Percentiles rank a stretch among this genome's conserved stretches.
Conservation (phyloP, 768 basidiomycete genomes). For the Pisolithus orientalis region DNA sequence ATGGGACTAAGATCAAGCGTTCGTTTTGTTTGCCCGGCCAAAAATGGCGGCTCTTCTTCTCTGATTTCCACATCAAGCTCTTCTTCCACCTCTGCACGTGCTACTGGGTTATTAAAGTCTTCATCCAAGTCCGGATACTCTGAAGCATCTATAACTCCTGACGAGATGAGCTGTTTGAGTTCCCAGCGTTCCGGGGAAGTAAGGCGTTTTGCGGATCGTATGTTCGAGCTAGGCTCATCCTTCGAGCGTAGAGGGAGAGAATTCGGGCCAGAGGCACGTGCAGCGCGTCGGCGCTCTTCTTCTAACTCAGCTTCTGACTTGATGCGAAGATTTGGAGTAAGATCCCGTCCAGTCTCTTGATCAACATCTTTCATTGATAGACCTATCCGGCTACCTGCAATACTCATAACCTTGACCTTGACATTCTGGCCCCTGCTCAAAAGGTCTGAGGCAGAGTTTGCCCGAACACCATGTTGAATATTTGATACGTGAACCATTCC, state of each 20-base stretch:
- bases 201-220: conserved; percentile 80
- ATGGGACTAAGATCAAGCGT: conserved; percentile 95
- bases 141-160: conserved; percentile 84
- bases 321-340: conserved; percentile 92
- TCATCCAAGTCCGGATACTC: conserved; percentile 94
- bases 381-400: conserved; percentile 73
- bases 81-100: conserved; percentile 86
- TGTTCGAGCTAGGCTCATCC: conserved; percentile 44
- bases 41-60: conserved; percentile 94
- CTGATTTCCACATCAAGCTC: conserved; percentile 96
- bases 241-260: conserved; percentile 68
- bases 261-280: conserved; percentile 77
- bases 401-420: conserved; percentile 95
- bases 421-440: conserved; percentile 79
- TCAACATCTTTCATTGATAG: conserved; percentile 99
- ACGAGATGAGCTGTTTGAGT: conserved; percentile 97
- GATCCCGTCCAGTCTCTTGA: conserved; percentile 81
- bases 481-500: conserved; percentile 98
- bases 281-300: conserved; percentile 61
- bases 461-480: conserved; percentile 79
- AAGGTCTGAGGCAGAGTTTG: conserved; percentile 82
- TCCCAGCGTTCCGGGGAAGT: conserved; percentile 99
- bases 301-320: conserved; percentile 92
- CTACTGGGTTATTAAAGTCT: conserved; percentile 69
- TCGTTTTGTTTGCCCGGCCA: conserved; percentile 93